Conservation (phyloP, 1,139 yeast genomes). For the Pichia sp. region DNA sequence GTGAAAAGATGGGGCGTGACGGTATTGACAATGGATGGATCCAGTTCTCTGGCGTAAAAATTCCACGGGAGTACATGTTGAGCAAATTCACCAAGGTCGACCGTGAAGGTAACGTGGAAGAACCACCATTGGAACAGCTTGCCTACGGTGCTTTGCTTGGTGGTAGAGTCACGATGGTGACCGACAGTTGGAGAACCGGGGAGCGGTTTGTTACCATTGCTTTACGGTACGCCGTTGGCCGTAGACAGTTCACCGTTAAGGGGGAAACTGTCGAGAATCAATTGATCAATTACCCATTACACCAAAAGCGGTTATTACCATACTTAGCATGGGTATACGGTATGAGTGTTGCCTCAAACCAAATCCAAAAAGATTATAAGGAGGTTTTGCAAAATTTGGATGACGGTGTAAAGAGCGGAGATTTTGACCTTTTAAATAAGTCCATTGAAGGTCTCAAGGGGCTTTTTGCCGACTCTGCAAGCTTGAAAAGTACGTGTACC, state of each 20-base stretch:
- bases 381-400: constrained; percentile 54
- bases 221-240: constrained; percentile 79
- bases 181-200: constrained; percentile 76
- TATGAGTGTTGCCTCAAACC: constrained; percentile 68
- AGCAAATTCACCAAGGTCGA: constrained; percentile 76
- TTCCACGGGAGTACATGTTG: constrained; percentile 81
- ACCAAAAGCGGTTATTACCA: constrained; percentile 82
- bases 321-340: constrained; percentile 76
- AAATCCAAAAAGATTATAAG: constrained; percentile 54
- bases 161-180: constrained; percentile 87
- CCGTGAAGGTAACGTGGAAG: constrained; percentile 61
- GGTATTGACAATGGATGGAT: constrained; percentile 95
- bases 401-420: constrained; percentile 44
- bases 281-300: constrained; percentile 77
- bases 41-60: constrained; percentile 74
- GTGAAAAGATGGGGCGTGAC: constrained; percentile 89
- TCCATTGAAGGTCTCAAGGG: constrained; percentile 68
- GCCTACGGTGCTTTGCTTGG: constrained; percentile 83
- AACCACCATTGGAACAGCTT: constrained; percentile 81
- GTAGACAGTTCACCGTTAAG: constrained; percentile 73
- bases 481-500: constrained; percentile 83
- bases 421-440: constrained; percentile 35
- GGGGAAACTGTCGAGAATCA: constrained; percentile 48
- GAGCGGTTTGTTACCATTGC: constrained; percentile 82
- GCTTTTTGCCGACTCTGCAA: constrained; percentile 80